Base-by-base conservation (phyloP, 2,329 filamentous ascomycete genomes). In the Phyllosticta citriasiana region DNA sequence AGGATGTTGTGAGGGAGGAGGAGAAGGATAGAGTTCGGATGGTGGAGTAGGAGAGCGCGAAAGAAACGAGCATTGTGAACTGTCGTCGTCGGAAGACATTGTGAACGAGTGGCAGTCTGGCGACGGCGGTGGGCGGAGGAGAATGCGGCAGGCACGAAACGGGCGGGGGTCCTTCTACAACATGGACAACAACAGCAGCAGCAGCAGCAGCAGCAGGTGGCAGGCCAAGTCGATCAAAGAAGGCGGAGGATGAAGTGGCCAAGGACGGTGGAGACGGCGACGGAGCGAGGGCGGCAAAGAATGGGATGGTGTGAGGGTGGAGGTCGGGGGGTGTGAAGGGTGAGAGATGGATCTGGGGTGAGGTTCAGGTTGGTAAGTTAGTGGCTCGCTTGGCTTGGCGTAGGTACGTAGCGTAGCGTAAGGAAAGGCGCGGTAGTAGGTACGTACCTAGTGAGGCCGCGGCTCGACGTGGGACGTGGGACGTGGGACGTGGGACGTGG, bases 1-100 rank as follows among this genome's bases (percentile, higher is more conserved):
- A 22, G 76, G 76, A 60, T 76, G 72, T 64, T 77, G 76, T 26
- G 78, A 79, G 12, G 77, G 77, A 14, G 76, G 73, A 1, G 72
- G 72, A 8, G 73, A 74, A 40, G 71, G 71, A 66, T 74, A 73
- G 9, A 69, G 67, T 65, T 66, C 64, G 50, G 67, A 67, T 56
- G 68, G 72, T 63, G 66, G 71, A 65, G 65, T 66, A 55, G 73
- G 72, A 59, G 72, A 70, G 65, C 70, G 63, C 62, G 76, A 77
- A 24, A 73, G 72, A 55, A 69, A 68, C 57, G 76, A 73, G 71
- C 33, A 40, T 40, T 40, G 33, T 40, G 33, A 40, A 69, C 73
- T 75, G 52, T 64, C 67, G 59, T 67, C 60, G 62, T 65, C 63
- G 56, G 53, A 66, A 50, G 66, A 67, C 73, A 75, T 75, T 63